These are phyloP conservation scores for Termitomyces sp. DNA, from an alignment of 768 basidiomycete genomes.

Conservation along the genomic window DNA sequence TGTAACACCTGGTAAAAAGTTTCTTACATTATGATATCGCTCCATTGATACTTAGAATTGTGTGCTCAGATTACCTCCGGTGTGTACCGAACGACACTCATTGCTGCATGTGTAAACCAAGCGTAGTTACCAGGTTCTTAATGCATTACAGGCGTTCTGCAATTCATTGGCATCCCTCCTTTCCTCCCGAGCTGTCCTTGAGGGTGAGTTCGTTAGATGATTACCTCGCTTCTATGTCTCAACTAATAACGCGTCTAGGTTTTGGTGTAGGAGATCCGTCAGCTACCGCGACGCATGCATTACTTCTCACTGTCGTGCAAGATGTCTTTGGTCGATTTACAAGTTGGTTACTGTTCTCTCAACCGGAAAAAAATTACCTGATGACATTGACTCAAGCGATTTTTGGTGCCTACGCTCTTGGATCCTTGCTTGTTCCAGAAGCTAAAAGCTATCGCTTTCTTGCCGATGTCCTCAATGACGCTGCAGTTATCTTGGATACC, in stretches of 20 bases:
- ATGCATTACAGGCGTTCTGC: constrained; percentile 69
- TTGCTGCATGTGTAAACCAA: constrained; percentile 8
- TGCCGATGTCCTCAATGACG: constrained; percentile 67
- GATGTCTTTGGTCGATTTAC: constrained; percentile 63
- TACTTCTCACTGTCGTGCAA: constrained; percentile 64
- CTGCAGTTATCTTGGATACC: constrained; percentile 57
- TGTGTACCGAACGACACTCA: constrained; percentile 24
- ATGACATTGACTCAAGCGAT: constrained; percentile 45
- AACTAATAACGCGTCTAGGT: constrained; percentile 32
- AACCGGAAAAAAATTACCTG: background rate
- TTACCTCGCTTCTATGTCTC: background rate
- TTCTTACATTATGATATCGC: background rate
- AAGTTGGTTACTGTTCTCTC: constrained; percentile 38
- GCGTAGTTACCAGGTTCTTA: constrained; percentile 63
- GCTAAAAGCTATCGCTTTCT: constrained; percentile 68
- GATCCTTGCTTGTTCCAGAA: constrained; percentile 66
- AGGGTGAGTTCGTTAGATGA: constrained; percentile 40
- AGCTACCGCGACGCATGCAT: constrained; percentile 63
- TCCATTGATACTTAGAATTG: background rate
- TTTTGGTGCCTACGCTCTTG: constrained; percentile 56
- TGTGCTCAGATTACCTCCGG: constrained; percentile 52
- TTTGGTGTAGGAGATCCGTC: constrained; percentile 71
- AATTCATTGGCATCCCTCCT: constrained; percentile 63
- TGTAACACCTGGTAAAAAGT: constrained; percentile 53
- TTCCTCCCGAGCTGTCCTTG: constrained; percentile 65